Evolutionary conservation across 176 grass and related monocot species (phyloP).

Genomic region (Rhynchospora breviuscula): DNA sequence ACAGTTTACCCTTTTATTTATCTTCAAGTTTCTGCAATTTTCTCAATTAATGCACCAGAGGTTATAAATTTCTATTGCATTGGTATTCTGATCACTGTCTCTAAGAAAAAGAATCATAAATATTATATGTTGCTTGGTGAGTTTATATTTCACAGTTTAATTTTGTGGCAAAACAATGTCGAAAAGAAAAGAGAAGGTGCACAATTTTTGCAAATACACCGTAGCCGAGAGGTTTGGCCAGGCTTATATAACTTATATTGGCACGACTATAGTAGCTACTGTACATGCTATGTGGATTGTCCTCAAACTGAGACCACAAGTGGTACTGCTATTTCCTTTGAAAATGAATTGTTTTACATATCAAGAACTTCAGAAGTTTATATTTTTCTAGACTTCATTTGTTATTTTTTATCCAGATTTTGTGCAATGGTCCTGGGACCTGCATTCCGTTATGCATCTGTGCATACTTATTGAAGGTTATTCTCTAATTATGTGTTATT

Average conservation of each 20-base stretch:
- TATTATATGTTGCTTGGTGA: no score
- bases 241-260: conserved; percentile 69
- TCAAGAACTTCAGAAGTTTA: conserved; percentile 10
- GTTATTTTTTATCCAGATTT: conserved; percentile 42
- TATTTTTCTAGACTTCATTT: conserved; percentile 24
- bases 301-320: conserved; percentile 78
- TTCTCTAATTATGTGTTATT: neutral
- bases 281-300: conserved; percentile 81
- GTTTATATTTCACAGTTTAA: neutral
- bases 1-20: no score
- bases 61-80: no score
- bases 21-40: no score
- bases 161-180: conserved; percentile 35
- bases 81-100: no score
- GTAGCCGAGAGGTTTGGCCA: conserved; percentile 89
- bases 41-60: no score
- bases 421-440: conserved; percentile 93
- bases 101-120: no score
- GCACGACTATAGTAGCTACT: conserved; percentile 65
- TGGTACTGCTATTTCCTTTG: conserved; percentile 38
- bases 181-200: conserved; percentile 26
- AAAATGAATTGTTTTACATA: neutral
- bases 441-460: conserved; percentile 75
- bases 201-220: conserved; percentile 63
- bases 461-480: conserved; percentile 78